Percentiles rank a stretch among this genome's conserved stretches.
These are phyloP conservation scores for Magnusiomyces clavatus DNA, from an alignment of 1,139 yeast species.

Conservation along the genomic window DNA sequence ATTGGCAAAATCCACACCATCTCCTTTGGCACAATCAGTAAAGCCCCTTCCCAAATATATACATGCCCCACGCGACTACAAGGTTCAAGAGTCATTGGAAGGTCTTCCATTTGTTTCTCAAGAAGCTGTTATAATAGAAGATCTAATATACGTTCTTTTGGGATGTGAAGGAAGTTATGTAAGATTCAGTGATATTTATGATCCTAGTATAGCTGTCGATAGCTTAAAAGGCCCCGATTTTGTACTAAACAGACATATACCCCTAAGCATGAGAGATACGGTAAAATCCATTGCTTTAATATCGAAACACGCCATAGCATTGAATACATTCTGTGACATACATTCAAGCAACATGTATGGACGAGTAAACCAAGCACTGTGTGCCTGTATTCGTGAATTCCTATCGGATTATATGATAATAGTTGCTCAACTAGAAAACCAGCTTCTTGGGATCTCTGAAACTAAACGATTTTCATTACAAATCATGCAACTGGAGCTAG, in stretches of 20 bases:
- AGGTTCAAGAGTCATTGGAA: conserved; percentile 10
- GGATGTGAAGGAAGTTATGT: conserved; percentile 81
- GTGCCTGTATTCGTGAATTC: conserved; percentile 48
- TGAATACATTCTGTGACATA: conserved; percentile 47
- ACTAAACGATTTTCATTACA: conserved; percentile 47
- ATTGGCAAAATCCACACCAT: conserved; percentile 16
- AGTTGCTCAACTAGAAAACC: conserved; percentile 47
- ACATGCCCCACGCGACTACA: conserved; percentile 11
- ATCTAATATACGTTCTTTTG: conserved; percentile 55
- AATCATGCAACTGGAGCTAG: conserved; percentile 39
- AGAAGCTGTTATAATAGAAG: conserved; percentile 66
- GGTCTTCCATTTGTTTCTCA: conserved; percentile 43
- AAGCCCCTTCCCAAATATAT: conserved; percentile 17
- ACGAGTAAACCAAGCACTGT: conserved; percentile 63
- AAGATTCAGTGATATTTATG: conserved; percentile 55
- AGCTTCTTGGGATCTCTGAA: conserved; percentile 45
- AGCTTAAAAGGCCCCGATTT: conserved; percentile 65
- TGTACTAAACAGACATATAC: conserved; percentile 63
- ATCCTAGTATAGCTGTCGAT: conserved; percentile 35
- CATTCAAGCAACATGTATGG: conserved; percentile 58
- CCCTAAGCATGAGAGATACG: conserved; percentile 66
- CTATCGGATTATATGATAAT: conserved; percentile 43
- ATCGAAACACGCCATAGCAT: conserved; percentile 57
- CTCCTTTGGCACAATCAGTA: conserved; percentile 23
- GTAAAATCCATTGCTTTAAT: conserved; percentile 51